Percentiles rank a stretch among this genome's conserved stretches.
These are phyloP conservation scores for Zoysia japonica DNA, from an alignment of 176 grass and related monocot genomes.

Conservation along the genomic window DNA sequence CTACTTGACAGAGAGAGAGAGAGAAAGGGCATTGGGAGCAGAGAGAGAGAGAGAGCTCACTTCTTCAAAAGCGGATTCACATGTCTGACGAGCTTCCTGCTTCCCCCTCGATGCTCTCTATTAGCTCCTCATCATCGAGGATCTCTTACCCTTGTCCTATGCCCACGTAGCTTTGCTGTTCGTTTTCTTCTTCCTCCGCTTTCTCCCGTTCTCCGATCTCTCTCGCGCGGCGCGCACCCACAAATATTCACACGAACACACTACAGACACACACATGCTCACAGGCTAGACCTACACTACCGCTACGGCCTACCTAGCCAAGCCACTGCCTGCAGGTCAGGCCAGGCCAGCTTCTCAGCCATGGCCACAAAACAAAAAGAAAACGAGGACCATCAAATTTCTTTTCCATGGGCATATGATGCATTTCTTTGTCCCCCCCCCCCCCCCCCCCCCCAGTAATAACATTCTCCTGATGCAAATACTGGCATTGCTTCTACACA, in stretches of 20 bases:
- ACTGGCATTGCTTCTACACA: background rate
- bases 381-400: conserved; percentile 20
- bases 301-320: background rate
- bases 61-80: conserved; percentile 38
- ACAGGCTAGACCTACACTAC: background rate
- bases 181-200: background rate
- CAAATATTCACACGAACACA: conserved; percentile 23
- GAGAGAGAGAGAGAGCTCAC: too few relatives aligned
- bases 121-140: conserved; percentile 20
- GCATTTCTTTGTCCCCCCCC: background rate
- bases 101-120: background rate
- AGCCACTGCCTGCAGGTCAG: background rate
- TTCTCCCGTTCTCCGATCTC: background rate
- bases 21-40: too few relatives aligned
- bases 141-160: conserved; percentile 37
- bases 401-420: conserved; percentile 32
- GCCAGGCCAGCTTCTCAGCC: conserved; percentile 15
- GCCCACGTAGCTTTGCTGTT: conserved; percentile 9
- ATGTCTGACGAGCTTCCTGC: conserved; percentile 15
- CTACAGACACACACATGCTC: conserved; percentile 6
- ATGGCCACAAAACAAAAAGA: conserved; percentile 39
- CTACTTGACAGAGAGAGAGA: too few relatives aligned
- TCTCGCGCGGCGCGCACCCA: background rate
- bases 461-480: background rate
- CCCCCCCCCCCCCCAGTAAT: background rate